Percentiles rank a stretch among this genome's conserved stretches.
Conservation (phyloP, 208 protist genomes). For the Sergeia podlipaevii region DNA sequence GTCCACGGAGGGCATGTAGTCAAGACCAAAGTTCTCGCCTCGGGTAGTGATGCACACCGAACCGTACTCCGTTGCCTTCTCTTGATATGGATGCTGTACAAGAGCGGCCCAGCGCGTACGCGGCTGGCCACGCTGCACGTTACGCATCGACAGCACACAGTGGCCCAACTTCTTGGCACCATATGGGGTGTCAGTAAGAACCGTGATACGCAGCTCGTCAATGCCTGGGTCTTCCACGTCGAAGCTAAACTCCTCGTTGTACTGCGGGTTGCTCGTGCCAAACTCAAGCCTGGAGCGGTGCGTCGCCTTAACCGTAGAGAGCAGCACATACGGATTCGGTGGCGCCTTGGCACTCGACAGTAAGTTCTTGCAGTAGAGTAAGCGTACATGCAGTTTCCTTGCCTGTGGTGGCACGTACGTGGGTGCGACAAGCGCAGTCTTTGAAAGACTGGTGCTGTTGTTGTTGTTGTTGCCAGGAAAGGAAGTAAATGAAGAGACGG, state of each 20-base stretch:
- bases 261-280: constrained; percentile 50
- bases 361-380: constrained; percentile 67
- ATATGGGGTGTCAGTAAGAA: constrained; percentile 79
- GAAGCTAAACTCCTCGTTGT: constrained; percentile 70
- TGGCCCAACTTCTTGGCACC: constrained; percentile 69
- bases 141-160: constrained; percentile 74
- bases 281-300: constrained; percentile 47
- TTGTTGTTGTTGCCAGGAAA: neutral
- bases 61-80: constrained; percentile 39
- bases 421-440: neutral
- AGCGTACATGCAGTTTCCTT: constrained; percentile 39
- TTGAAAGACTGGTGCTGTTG: neutral
- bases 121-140: constrained; percentile 53
- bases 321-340: constrained; percentile 74
- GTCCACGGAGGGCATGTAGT: constrained; percentile 58
- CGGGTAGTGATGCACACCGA: constrained; percentile 58
- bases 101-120: constrained; percentile 63
- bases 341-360: constrained; percentile 13
- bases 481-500: no score
- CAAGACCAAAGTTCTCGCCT: constrained; percentile 71
- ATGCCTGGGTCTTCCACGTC: constrained; percentile 37
- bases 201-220: constrained; percentile 60
- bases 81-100: constrained; percentile 39
- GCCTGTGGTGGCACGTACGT: neutral
- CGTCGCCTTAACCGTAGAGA: constrained; percentile 65